Evolutionary conservation across 768 basidiomycete species (phyloP).

Genomic region (Boletus rex-veris): DNA sequence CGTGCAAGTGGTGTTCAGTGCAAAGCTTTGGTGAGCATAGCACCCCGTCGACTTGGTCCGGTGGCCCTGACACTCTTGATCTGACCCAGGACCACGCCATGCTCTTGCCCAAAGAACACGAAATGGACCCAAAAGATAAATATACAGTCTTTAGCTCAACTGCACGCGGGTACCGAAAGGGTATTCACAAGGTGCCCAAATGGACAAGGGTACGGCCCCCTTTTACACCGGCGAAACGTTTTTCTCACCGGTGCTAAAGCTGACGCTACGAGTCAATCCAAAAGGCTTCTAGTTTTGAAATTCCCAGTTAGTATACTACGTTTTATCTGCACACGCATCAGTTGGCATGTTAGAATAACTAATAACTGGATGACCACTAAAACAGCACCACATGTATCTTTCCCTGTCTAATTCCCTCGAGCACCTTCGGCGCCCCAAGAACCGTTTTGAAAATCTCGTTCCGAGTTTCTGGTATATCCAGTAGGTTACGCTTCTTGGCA

Average conservation of each 20-base stretch:
- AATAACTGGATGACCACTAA: slow-evolving; percentile 32
- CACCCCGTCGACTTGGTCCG: background rate
- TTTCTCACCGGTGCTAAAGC: slow-evolving; percentile 38
- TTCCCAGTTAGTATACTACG: slow-evolving; percentile 34
- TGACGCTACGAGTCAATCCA: slow-evolving; percentile 85
- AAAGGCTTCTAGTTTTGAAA: slow-evolving; percentile 78
- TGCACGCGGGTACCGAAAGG: slow-evolving; percentile 78
- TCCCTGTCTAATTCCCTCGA: slow-evolving; percentile 63
- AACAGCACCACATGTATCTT: slow-evolving; percentile 81
- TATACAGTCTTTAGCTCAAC: slow-evolving; percentile 85
- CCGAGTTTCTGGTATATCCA: slow-evolving; percentile 83
- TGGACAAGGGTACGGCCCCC: slow-evolving; percentile 76
- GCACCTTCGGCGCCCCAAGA: slow-evolving; percentile 57
- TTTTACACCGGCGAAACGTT: background rate
- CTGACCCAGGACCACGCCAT: slow-evolving; percentile 62
- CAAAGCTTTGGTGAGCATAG: slow-evolving; percentile 60
- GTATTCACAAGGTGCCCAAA: slow-evolving; percentile 97
- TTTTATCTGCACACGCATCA: slow-evolving; percentile 6
- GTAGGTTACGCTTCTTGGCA: slow-evolving; percentile 66
- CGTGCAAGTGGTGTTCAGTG: slow-evolving; percentile 78
- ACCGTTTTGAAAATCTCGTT: slow-evolving; percentile 77
- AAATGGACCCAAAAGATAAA: slow-evolving; percentile 92
- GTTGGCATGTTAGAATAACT: background rate
- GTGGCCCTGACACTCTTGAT: background rate
- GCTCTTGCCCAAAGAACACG: slow-evolving; percentile 85